Percentiles rank a stretch among this genome's conserved stretches.
These are phyloP conservation scores for Naematelia aurantialba DNA, from an alignment of 768 basidiomycete species.

Conservation along the genomic window DNA sequence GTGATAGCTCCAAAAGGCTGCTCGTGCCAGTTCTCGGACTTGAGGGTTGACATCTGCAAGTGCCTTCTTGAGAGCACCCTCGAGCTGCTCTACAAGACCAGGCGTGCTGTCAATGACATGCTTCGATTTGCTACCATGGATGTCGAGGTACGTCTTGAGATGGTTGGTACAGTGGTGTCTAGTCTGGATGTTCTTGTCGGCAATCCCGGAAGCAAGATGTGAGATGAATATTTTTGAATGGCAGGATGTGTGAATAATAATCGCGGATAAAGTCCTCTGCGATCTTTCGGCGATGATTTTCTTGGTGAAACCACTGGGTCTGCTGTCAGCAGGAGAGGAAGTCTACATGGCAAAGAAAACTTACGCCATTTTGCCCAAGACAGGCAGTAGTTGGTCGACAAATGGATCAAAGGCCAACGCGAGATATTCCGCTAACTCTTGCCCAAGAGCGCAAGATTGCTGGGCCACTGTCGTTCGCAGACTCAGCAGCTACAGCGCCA, in stretches of 20 bases:
- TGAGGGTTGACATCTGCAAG: constrained; percentile 74
- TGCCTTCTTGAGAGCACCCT: constrained; percentile 68
- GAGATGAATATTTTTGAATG: constrained; percentile 68
- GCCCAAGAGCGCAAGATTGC: constrained; percentile 72
- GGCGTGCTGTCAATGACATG: constrained; percentile 60
- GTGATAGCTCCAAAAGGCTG: constrained; percentile 75
- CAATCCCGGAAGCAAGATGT: constrained; percentile 63
- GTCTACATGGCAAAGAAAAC: constrained; percentile 1
- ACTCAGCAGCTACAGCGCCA: constrained; percentile 68
- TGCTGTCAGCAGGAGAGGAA: constrained; percentile 6
- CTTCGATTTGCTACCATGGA: constrained; percentile 65
- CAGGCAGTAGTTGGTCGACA: constrained; percentile 70
- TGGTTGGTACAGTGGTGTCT: constrained; percentile 67
- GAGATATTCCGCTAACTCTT: constrained; percentile 67
- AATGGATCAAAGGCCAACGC: constrained; percentile 70
- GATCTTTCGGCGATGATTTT: constrained; percentile 84
- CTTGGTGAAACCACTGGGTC: constrained; percentile 68
- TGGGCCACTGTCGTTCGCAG: constrained; percentile 84
- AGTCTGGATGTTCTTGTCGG: constrained; percentile 77
- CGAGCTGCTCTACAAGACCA: constrained; percentile 67
- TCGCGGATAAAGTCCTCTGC: constrained; percentile 64
- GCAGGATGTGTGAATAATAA: constrained; percentile 67
- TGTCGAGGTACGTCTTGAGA: constrained; percentile 68
- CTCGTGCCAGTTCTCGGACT: constrained; percentile 69
- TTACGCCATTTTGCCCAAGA: constrained; percentile 73